These are phyloP conservation scores for Lepiota venenata DNA, from an alignment of 768 basidiomycete species.

Conservation along the genomic window DNA sequence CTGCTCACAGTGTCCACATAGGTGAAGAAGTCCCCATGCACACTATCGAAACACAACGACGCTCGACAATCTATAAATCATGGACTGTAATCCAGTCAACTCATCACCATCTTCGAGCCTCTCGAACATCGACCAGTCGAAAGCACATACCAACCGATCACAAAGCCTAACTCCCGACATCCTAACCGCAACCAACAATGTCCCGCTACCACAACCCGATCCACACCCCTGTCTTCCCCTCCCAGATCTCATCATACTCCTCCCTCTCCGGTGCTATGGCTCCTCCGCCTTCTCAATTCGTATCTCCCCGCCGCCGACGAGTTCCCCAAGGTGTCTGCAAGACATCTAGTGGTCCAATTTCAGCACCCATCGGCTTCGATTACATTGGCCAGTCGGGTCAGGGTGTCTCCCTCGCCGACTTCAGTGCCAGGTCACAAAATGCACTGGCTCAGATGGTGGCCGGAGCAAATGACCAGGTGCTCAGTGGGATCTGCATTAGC, in stretches of 20 bases:
- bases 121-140: too few species aligned
- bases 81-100: too few species aligned
- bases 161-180: too few species aligned
- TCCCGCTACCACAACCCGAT: neutral
- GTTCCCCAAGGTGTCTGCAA: neutral
- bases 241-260: neutral
- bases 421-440: constrained; percentile 30
- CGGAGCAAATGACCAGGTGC: constrained; percentile 36
- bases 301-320: neutral
- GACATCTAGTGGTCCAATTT: too few species aligned
- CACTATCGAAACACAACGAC: too few species aligned
- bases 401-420: constrained; percentile 45
- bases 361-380: constrained; percentile 34
- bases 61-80: too few species aligned
- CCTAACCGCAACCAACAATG: too few species aligned
- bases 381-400: constrained; percentile 33
- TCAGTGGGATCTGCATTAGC: constrained; percentile 29
- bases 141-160: too few species aligned
- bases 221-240: constrained; percentile 1
- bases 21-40: too few species aligned
- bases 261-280: neutral
- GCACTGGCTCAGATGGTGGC: constrained; percentile 34
- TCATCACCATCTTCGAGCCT: too few species aligned
- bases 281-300: neutral
- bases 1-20: too few species aligned